Percentiles rank a stretch among this genome's conserved stretches.
phyloP scores from a whole-genome alignment of 169 alveolate genomes.

The Plasmodium knowlesi region DNA sequence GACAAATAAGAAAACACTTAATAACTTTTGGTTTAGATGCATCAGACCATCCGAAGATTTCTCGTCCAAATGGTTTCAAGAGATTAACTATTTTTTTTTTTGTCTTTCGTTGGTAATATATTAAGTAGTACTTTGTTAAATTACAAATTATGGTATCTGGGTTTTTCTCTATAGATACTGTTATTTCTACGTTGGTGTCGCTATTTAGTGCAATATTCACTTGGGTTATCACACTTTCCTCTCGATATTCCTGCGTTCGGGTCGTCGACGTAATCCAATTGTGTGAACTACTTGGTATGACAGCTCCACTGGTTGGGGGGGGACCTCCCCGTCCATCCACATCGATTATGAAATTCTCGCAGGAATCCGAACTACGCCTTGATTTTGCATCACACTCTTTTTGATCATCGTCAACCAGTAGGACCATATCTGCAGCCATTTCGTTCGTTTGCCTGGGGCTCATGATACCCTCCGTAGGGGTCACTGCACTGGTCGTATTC shows the following conservation, averaged over 20 bases:
- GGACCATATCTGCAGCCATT: background rate
- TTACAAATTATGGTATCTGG: slow-evolving; percentile 58
- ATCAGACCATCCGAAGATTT: slow-evolving; percentile 63
- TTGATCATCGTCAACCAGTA: background rate
- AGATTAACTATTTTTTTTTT: slow-evolving; percentile 44
- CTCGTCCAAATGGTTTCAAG: slow-evolving; percentile 40
- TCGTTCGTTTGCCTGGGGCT: background rate
- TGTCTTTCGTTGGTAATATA: slow-evolving; percentile 56
- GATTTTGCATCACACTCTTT: background rate
- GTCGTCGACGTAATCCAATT: too few species aligned
- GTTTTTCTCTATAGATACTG: slow-evolving; percentile 34
- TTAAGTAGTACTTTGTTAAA: slow-evolving; percentile 27
- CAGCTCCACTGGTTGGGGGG: background rate
- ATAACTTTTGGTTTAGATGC: slow-evolving; percentile 36
- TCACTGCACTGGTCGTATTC: background rate
- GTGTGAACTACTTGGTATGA: background rate
- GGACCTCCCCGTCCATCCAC: background rate
- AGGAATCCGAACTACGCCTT: background rate
- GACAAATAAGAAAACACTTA: slow-evolving; percentile 25
- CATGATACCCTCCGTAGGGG: background rate
- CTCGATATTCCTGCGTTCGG: background rate
- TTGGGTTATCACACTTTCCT: slow-evolving; percentile 48
- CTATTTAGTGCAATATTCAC: slow-evolving; percentile 35
- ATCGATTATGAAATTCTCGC: slow-evolving; percentile 28
- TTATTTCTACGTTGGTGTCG: slow-evolving; percentile 47